A percentile compares a stretch with the other conserved stretches of the same genome.
phyloP scores from a whole-genome alignment of 805 yeast genomes.

The Hanseniaspora lachancei region DNA sequence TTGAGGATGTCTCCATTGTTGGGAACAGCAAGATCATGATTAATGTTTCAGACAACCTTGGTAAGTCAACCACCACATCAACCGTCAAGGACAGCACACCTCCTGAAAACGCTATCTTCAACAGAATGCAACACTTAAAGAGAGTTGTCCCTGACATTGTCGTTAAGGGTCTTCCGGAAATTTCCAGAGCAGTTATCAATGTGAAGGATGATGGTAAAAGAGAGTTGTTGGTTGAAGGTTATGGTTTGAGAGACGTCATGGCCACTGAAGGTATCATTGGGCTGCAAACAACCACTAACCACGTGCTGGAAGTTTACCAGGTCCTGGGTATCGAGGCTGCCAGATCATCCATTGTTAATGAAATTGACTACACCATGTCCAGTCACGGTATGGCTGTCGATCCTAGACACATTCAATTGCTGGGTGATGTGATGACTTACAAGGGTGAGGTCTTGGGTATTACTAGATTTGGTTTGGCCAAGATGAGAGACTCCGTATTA shows the following conservation, averaged over 20 bases:
- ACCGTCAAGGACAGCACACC: conserved; percentile 28
- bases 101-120: conserved; percentile 46
- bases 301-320: conserved; percentile 73
- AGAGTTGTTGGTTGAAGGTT: conserved; percentile 93
- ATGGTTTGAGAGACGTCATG: conserved; percentile 93
- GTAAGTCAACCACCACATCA: conserved; percentile 31
- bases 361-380: conserved; percentile 94
- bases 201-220: conserved; percentile 74
- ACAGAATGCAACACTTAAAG: conserved; percentile 78
- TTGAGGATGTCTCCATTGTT: conserved; percentile 54
- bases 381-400: conserved; percentile 99
- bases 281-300: conserved; percentile 75
- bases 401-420: conserved; percentile 94
- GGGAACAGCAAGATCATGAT: conserved; percentile 59
- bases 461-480: conserved; percentile 92
- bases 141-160: conserved; percentile 76
- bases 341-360: conserved; percentile 78
- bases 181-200: conserved; percentile 91
- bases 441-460: conserved; percentile 97
- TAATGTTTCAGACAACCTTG: conserved; percentile 38
- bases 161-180: conserved; percentile 84
- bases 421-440: conserved; percentile 98
- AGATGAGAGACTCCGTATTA: conserved; percentile 95
- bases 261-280: conserved; percentile 94
- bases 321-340: conserved; percentile 98